Conservation (phyloP, 2,329 filamentous ascomycete genomes). For the Akanthomyces uredinophilus region DNA sequence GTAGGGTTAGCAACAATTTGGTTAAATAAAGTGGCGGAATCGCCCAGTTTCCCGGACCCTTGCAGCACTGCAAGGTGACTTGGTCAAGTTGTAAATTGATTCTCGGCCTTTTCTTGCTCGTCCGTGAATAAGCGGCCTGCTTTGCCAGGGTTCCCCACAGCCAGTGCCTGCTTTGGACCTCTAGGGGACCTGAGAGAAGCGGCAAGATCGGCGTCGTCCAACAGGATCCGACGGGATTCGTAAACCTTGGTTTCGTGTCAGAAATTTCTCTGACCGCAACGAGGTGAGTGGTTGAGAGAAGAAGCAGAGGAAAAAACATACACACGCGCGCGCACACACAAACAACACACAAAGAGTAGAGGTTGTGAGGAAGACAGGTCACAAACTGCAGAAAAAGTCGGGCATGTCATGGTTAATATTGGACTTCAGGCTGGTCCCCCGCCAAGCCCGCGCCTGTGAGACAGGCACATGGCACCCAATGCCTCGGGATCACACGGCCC, state of each 20-base stretch:
- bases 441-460: background rate
- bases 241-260: too few relatives aligned
- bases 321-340: too few relatives aligned
- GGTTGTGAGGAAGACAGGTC: background rate
- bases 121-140: background rate
- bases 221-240: too few relatives aligned
- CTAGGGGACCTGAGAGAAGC: too few relatives aligned
- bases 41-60: too few relatives aligned
- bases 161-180: background rate
- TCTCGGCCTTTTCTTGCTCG: background rate
- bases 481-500: background rate
- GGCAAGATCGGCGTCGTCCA: too few relatives aligned
- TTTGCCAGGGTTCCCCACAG: background rate
- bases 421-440: background rate
- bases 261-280: too few relatives aligned
- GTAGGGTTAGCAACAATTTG: too few relatives aligned
- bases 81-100: background rate
- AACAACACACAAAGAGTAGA: background rate
- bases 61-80: too few relatives aligned
- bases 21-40: background rate
- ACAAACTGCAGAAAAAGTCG: background rate
- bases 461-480: constrained; percentile 5
- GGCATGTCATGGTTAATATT: background rate
- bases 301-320: background rate
- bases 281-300: too few relatives aligned